Conservation (phyloP, 305 asterid species). For the Plantago lanceolata region DNA sequence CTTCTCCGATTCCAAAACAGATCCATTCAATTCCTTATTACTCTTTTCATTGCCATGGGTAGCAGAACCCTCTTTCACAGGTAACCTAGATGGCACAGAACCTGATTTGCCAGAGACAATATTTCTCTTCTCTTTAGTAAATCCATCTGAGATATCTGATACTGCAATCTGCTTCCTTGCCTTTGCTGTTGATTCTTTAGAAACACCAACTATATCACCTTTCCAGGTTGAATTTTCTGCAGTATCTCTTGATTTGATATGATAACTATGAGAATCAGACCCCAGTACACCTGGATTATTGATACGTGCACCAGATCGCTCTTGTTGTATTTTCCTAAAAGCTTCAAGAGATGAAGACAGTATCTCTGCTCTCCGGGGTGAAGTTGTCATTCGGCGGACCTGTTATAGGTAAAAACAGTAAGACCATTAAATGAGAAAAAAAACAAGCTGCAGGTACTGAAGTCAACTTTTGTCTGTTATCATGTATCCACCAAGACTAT, state of each 20-base stretch:
- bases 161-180: constrained; percentile 36
- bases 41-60: constrained; percentile 39
- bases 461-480: constrained; percentile 15
- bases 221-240: constrained; percentile 33
- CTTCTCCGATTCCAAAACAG: constrained; percentile 46
- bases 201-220: constrained; percentile 33
- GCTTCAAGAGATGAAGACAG: constrained; percentile 97
- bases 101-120: constrained; percentile 37
- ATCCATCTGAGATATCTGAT: constrained; percentile 38
- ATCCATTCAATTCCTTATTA: constrained; percentile 39
- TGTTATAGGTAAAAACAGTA: constrained; percentile 30
- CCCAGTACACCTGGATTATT: constrained; percentile 35
- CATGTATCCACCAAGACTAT: constrained; percentile 7
- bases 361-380: constrained; percentile 95
- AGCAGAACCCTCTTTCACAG: constrained; percentile 44
- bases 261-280: constrained; percentile 40
- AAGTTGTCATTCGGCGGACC: constrained; percentile 99
- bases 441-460: constrained; percentile 10
- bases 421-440: constrained; percentile 16
- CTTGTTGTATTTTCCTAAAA: constrained; percentile 85
- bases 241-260: constrained; percentile 34
- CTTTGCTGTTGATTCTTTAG: constrained; percentile 36
- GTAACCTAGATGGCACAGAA: constrained; percentile 44
- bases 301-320: constrained; percentile 50
- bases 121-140: constrained; percentile 53